Evolutionary conservation across 2,329 filamentous ascomycete species (phyloP), one percentile per base, ranked within the genome.

Genomic region (Aspergillus tubingensis): DNA sequence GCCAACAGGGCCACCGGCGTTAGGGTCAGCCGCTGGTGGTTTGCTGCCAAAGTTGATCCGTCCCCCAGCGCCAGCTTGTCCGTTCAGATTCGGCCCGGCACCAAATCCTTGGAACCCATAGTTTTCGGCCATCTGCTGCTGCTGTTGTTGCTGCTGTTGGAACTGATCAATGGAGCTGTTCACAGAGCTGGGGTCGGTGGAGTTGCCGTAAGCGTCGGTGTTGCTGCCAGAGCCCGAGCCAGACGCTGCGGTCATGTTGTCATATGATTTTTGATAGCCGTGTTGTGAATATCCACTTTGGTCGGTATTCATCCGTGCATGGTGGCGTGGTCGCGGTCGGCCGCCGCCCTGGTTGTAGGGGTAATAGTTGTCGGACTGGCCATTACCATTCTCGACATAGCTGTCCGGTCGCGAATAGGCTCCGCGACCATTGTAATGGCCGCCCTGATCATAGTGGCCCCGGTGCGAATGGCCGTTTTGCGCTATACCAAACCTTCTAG

Each of bases 121-220:
- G 64, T 83, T 84, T 57, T 90, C 88, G 5, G 77, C 70, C 7
- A 83, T 82, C 50, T 76, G 75, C 41, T 76, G 63, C 64, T 77
- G 68, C 53, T 71, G 69, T 54, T 74, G 64, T 57, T 69, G 70
- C 50, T 76, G 74, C 54, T 87, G 84, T 60, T 82, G 80, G 23
- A 88, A 81, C 63, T 91, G 88, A 72, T 96, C 91, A 67, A 96
- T 86, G 1, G 92, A 96, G 79, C 91, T 96, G 78, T 96, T 96
- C 72, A 96, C 91, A 72, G 92, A 96, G 79, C 91, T 95, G 80
- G 91, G 93, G 72, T 96, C 92, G 61, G 92, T 96, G 65, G 89
- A 88, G 75, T 95, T 93, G 58, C 88, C 88, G 72, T 86, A 88
- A 11, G 88, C 88, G 60, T 96, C 92, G 56, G 81, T 81, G 57